phyloP scores from a whole-genome alignment of 148 eudicot species.

The Fallopia convolvulus region DNA sequence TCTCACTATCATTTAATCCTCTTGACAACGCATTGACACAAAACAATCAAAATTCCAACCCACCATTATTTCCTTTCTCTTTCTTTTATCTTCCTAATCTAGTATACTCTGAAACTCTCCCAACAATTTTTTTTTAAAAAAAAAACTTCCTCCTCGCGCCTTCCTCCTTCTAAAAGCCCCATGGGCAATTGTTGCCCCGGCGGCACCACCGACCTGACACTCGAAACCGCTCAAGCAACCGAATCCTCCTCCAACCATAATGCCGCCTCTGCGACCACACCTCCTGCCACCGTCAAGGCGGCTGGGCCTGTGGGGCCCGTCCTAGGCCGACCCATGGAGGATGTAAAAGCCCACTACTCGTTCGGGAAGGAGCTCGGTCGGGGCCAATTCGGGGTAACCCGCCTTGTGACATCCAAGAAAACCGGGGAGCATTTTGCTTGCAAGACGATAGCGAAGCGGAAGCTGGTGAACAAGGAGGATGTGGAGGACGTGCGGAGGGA shows the following conservation, averaged over 20 bases:
- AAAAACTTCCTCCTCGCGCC: not conserved
- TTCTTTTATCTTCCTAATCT: not conserved
- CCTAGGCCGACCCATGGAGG: conserved; percentile 52
- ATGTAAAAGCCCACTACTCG: conserved; percentile 22
- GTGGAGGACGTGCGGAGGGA: conserved; percentile 87
- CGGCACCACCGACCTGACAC: conserved; percentile 9
- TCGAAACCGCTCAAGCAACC: not conserved
- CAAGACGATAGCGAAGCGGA: conserved; percentile 71
- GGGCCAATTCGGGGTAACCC: conserved; percentile 55
- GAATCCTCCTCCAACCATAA: not conserved
- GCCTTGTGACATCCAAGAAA: conserved; percentile 35
- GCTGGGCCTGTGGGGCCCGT: conserved; percentile 30
- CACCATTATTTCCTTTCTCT: not conserved
- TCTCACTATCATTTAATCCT: not conserved
- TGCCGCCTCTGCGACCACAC: not conserved
- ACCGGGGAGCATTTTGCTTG: conserved; percentile 50
- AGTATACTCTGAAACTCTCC: not conserved
- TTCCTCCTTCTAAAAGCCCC: not conserved
- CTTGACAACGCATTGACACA: not conserved
- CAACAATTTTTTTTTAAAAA: not conserved
- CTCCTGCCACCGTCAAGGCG: not conserved
- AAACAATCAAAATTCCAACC: not conserved
- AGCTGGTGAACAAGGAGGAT: conserved; percentile 76
- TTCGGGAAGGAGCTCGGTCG: conserved; percentile 55
- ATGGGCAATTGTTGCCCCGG: conserved; percentile 49